Conservation (phyloP, 2,329 filamentous ascomycete genomes). For the Xylaria sp. region DNA sequence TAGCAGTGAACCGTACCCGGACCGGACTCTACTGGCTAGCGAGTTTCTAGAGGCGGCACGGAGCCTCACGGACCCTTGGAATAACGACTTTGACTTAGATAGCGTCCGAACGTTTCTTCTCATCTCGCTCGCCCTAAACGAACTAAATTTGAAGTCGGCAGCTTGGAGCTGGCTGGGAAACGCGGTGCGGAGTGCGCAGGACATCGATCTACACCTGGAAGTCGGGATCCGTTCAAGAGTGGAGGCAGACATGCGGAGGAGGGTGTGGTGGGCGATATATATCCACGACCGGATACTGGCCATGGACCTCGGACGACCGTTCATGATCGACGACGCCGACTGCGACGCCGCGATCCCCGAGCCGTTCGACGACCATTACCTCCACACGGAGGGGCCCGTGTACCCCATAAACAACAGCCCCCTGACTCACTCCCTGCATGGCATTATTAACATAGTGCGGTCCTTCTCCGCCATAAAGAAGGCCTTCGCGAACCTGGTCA, state of each 20-base stretch:
- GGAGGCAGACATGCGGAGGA: slow-evolving; percentile 82
- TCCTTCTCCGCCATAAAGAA: slow-evolving; percentile 75
- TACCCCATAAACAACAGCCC: slow-evolving; percentile 55
- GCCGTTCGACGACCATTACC: slow-evolving; percentile 78
- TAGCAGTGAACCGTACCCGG: slow-evolving; percentile 57
- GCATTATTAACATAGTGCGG: slow-evolving; percentile 79
- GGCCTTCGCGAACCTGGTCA: slow-evolving; percentile 67
- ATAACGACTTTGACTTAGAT: slow-evolving; percentile 75
- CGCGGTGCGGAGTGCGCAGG: slow-evolving; percentile 79
- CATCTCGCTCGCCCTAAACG: slow-evolving; percentile 76
- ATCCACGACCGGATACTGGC: slow-evolving; percentile 81
- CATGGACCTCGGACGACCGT: slow-evolving; percentile 78
- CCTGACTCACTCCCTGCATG: slow-evolving; percentile 72
- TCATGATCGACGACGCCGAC: slow-evolving; percentile 83
- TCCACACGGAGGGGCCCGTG: slow-evolving; percentile 60
- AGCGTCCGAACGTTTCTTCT: slow-evolving; percentile 74
- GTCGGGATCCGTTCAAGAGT: slow-evolving; percentile 72
- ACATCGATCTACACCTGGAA: slow-evolving; percentile 79
- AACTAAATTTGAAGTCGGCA: slow-evolving; percentile 83
- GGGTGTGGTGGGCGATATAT: slow-evolving; percentile 95
- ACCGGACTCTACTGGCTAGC: slow-evolving; percentile 56
- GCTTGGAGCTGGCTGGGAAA: slow-evolving; percentile 85
- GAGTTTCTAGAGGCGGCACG: slow-evolving; percentile 74
- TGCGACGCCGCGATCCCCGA: slow-evolving; percentile 83
- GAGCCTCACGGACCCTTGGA: slow-evolving; percentile 77